These are phyloP conservation scores for Musa balbisiana DNA, from an alignment of 202 grass and related monocot species.

Conservation along the genomic window DNA sequence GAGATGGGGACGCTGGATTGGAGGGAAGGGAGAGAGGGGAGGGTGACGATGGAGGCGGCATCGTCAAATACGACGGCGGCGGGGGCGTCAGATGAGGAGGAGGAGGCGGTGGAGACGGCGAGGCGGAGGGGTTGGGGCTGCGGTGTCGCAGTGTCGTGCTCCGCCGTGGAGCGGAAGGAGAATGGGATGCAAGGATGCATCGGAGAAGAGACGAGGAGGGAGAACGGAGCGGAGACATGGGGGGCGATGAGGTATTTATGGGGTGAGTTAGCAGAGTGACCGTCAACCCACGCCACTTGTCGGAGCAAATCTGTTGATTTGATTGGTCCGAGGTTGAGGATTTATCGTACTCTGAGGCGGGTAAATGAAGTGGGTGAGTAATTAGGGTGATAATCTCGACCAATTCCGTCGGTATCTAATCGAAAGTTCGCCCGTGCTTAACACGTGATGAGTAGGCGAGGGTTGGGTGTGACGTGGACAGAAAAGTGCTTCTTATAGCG, in stretches of 20 bases:
- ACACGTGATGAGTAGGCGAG: too few species aligned
- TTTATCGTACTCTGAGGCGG: too few species aligned
- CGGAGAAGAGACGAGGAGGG: background rate
- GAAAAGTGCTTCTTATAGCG: too few species aligned
- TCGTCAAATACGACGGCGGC: conserved; percentile 37
- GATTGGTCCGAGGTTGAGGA: conserved; percentile 8
- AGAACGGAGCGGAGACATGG: too few species aligned
- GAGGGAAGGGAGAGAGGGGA: conserved; percentile 34
- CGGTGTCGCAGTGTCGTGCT: background rate
- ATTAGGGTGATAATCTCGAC: too few species aligned
- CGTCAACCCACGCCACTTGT: too few species aligned
- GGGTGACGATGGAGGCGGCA: conserved; percentile 38
- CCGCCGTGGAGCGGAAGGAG: conserved; percentile 13
- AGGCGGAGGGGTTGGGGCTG: conserved; percentile 15
- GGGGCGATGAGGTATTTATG: background rate
- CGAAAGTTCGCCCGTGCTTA: too few species aligned
- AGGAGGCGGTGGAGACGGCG: conserved; percentile 29
- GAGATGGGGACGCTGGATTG: conserved; percentile 8
- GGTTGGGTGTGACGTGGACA: too few species aligned
- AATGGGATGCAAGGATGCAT: conserved; percentile 5
- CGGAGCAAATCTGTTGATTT: background rate
- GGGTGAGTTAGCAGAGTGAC: too few species aligned
- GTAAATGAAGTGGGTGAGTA: too few species aligned
- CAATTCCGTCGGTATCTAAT: too few species aligned
- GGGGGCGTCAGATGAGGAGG: conserved; percentile 27